Percentiles rank a stretch among this genome's conserved stretches.
Evolutionary conservation across 495 filamentous ascomycete genomes (phyloP).

Genomic region (Annulohypoxylon bovei): DNA sequence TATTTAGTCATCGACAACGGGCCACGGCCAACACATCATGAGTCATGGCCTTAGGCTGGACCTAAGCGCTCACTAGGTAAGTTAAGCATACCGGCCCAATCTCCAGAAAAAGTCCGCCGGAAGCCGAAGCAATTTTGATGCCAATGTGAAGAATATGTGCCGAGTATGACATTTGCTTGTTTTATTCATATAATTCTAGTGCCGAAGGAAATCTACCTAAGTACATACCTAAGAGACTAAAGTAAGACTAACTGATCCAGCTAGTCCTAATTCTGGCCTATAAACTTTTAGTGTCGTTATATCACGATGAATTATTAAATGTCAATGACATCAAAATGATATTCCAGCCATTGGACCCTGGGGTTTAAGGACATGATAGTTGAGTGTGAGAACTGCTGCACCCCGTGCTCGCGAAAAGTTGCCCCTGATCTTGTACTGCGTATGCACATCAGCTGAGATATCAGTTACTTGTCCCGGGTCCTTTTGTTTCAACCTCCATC

Average conservation of each 20-base stretch:
- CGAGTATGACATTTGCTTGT: not conserved
- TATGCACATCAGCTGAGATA: slow-evolving; percentile 25
- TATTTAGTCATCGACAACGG: slow-evolving; percentile 13
- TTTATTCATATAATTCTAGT: not conserved
- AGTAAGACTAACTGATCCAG: slow-evolving; percentile 8
- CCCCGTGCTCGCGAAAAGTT: slow-evolving; percentile 21
- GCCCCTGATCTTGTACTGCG: slow-evolving; percentile 7
- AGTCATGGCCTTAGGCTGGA: slow-evolving; percentile 33
- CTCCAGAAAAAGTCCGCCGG: slow-evolving; percentile 11
- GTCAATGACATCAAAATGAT: slow-evolving; percentile 34
- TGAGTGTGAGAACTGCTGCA: slow-evolving; percentile 15
- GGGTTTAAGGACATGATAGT: not conserved
- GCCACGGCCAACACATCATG: slow-evolving; percentile 34
- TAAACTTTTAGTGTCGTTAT: slow-evolving; percentile 27
- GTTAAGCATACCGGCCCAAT: slow-evolving; percentile 28
- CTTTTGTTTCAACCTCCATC: slow-evolving; percentile 22
- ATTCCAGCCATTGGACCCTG: not conserved
- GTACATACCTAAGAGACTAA: slow-evolving; percentile 9
- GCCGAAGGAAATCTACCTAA: slow-evolving; percentile 3
- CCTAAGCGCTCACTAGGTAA: slow-evolving; percentile 11
- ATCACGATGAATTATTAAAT: slow-evolving; percentile 28
- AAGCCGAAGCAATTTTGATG: not conserved
- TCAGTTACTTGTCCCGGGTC: slow-evolving; percentile 12
- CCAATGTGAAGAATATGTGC: not conserved
- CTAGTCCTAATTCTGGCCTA: slow-evolving; percentile 17